phyloP scores from a whole-genome alignment of 1,284 basidiomycete genomes.

The Lentinula novae-zelandiae region DNA sequence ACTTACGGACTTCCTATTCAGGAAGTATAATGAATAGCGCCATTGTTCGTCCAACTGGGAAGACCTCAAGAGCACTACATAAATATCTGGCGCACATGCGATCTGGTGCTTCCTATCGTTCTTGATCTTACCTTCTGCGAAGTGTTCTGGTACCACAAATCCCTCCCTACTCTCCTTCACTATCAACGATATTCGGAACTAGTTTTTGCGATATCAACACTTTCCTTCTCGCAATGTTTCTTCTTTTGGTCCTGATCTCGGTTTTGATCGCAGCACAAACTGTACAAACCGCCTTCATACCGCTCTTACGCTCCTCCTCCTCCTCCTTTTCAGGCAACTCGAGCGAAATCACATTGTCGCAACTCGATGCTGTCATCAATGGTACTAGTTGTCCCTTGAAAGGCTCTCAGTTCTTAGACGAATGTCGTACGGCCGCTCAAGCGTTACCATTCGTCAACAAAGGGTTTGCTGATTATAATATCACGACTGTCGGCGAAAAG shows the following conservation, averaged over 20 bases:
- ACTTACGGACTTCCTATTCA: neutral
- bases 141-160: neutral
- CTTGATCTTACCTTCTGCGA: neutral
- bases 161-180: neutral
- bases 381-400: conserved; percentile 15
- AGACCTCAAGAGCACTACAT: neutral
- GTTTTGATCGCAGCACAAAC: neutral
- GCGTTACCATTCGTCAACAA: conserved; percentile 23
- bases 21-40: neutral
- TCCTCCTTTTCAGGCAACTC: neutral
- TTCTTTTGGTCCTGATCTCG: neutral
- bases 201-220: neutral
- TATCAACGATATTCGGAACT: neutral
- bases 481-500: conserved; percentile 21
- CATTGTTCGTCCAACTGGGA: neutral
- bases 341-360: conserved; percentile 15
- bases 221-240: neutral
- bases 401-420: conserved; percentile 16
- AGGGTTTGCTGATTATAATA: conserved; percentile 18
- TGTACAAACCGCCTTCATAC: neutral
- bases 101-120: neutral
- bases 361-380: conserved; percentile 18
- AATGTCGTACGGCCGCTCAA: conserved; percentile 22
- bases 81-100: neutral
- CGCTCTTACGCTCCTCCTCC: neutral